Evolutionary conservation across 2,329 filamentous ascomycete species (phyloP), one percentile per base, ranked within the genome.

Genomic region (Grosmannia serpens): DNA sequence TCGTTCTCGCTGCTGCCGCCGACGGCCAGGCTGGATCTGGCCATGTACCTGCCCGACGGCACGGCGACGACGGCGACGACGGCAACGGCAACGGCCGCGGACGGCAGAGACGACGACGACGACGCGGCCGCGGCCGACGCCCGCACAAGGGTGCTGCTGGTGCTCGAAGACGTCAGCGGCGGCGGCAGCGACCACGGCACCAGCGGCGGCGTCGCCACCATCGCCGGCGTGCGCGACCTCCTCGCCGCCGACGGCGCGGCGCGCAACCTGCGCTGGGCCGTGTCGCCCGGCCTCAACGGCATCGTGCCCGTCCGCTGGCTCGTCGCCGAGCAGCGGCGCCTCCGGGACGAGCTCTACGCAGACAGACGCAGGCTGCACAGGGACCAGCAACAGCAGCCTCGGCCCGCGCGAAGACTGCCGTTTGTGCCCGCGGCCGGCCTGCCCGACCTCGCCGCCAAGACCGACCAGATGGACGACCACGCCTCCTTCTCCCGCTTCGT

Each of bases 401-500:
- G 13, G 38, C 9, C 17, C 13, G 38, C 17, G 35, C 38, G 17
- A 27, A 31, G 67, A 53, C 68, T 63, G 41, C 64, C 38, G 27
- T 41, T 49, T 61, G 44, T 53, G 4, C 22, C 46, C 46, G 17
- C 38, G 15, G 35, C 59, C 17, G 58, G 58, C 24, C 46, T 63
- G 33, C 60, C 62, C 17, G 53, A 52, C n/a, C 58, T 58, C 52
- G 44, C n/a, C 26, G 51, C 22, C 55, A 62, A 61, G 55, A 64
- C 56, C n/a, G 60, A 56, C 63, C 62, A 65, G 10, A 69, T 70
- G 66, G 67, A 69, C 59, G 67, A 71, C 46, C 64, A 54, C 6
- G 59, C 52, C 1, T 73, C 71, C 65, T 74, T 69, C 57, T 64
- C 66, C 41, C 70, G 78, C 47, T 82, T 81, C 71, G 70, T 86